Percentiles rank a stretch among this genome's conserved stretches.
Conservation (phyloP, 257 asterid species). For the Prunella vulgaris region DNA sequence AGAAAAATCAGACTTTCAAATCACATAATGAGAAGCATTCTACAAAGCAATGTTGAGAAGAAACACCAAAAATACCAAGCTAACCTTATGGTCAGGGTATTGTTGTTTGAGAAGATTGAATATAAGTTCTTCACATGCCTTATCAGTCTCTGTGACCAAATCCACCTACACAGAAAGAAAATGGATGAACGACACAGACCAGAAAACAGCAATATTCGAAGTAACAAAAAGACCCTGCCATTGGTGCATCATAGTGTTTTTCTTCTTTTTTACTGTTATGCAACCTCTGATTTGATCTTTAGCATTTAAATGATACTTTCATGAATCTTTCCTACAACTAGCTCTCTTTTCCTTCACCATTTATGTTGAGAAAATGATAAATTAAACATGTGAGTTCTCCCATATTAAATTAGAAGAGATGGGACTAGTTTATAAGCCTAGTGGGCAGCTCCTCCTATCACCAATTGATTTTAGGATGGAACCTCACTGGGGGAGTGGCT, state of each 20-base stretch:
- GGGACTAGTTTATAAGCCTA: too few species aligned
- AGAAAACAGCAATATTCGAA: not conserved
- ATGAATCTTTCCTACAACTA: not conserved
- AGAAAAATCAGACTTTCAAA: not conserved
- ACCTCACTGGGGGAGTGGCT: too few species aligned
- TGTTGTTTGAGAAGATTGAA: constrained; percentile 54
- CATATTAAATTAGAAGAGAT: too few species aligned
- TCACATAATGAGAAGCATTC: not conserved
- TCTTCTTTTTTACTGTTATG: not conserved
- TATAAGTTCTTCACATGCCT: constrained; percentile 79
- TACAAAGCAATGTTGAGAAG: not conserved
- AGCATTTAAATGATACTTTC: not conserved
- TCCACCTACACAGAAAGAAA: constrained; percentile 60
- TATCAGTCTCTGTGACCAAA: constrained; percentile 94
- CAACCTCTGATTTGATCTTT: not conserved
- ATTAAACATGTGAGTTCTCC: too few species aligned
- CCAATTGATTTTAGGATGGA: too few species aligned
- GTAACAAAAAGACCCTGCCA: not conserved
- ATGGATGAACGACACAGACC: not conserved
- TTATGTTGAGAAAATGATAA: too few species aligned
- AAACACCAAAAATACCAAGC: not conserved
- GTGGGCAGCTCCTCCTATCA: too few species aligned
- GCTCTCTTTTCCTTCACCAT: too few species aligned
- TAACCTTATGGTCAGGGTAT: constrained; percentile 76
- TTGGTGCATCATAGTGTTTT: not conserved